Evolutionary conservation across 2,329 filamentous ascomycete genomes (phyloP).

Genomic region (Chrysosporium queenslandicum): DNA sequence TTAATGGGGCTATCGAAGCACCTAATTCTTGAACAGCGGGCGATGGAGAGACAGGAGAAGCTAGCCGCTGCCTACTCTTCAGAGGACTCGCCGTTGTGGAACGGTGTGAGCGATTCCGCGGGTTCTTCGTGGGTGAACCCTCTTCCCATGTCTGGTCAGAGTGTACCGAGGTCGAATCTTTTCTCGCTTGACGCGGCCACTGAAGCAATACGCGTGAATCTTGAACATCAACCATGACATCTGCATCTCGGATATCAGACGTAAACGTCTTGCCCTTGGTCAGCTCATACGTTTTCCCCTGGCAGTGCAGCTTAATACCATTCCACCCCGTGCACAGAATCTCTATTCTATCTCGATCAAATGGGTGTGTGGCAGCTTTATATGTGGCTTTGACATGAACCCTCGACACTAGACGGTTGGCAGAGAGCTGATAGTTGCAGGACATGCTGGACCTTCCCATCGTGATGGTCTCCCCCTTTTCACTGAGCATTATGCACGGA

Average conservation of each 20-base stretch:
- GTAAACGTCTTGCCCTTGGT: constrained; percentile 81
- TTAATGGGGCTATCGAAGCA: constrained; percentile 35
- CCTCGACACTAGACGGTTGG: constrained; percentile 84
- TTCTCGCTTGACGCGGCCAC: constrained; percentile 60
- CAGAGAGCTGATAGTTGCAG: constrained; percentile 87
- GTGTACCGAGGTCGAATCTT: constrained; percentile 42
- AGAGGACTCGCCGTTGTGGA: constrained; percentile 37
- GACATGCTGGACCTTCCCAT: constrained; percentile 94
- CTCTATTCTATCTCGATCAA: constrained; percentile 69
- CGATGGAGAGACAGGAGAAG: constrained; percentile 68
- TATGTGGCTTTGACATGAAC: constrained; percentile 86
- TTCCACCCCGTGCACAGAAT: constrained; percentile 95
- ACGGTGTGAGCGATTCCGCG: constrained; percentile 19
- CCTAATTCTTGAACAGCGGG: constrained; percentile 43
- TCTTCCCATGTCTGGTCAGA: constrained; percentile 65
- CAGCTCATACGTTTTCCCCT: constrained; percentile 76
- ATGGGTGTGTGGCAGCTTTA: constrained; percentile 55
- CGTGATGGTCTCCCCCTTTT: constrained; percentile 67
- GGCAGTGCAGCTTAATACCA: constrained; percentile 83
- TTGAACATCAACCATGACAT: constrained; percentile 93
- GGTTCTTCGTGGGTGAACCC: constrained; percentile 40
- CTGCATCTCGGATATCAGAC: constrained; percentile 74
- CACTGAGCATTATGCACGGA: constrained; percentile 69
- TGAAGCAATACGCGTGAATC: constrained; percentile 79
- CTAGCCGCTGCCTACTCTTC: constrained; percentile 52